Base-by-base conservation (phyloP, 208 protist species). In the Leishmania guyanensis region DNA sequence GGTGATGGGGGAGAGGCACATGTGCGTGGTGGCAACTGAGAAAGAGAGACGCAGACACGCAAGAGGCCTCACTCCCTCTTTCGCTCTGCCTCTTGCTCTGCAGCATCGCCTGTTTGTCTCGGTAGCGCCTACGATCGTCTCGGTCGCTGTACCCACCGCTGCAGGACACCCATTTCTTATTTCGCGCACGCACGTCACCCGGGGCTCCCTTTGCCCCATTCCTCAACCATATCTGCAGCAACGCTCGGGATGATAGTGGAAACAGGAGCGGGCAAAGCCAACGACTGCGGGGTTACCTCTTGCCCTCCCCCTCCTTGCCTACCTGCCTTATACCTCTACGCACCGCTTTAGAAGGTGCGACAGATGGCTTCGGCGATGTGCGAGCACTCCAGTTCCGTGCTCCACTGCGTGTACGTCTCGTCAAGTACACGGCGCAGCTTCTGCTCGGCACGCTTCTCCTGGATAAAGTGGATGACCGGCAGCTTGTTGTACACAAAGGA, bases 401-500 rank as follows among this genome's bases (percentile, higher is more conserved):
- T 92, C 94, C 94, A 97, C 77, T 94, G 77, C 3, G 94, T 97
- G 89, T 86, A 95, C 20, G 91, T 97, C 86, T 95, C 91, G 84
- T 97, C 92, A 20, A 96, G 88, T 64, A 92, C 92, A 79, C 92
- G 92, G 68, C 91, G 94, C 56, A 97, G 86, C 87, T 95, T 95
- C 86, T 94, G 90, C 85, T 97, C 92, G 12, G 91, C 85, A 46
- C 90, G 85, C 88, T 96, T 96, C 88, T 97, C 94, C 87, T 97
- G 90, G 16, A 97, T 79, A 75, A 96, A 96, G 88, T 97, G 94
- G 70, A 97, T 95, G 36, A 95, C 84, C 20, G 94, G 94, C 53
- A 97, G 83, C 84, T 97, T 97, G 82, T 96, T 96, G 85, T 95
- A 94, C 75, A 94, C 90, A 66, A 95, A 94, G 10, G 92, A 95